phyloP scores from a whole-genome alignment of 306 rosid species.

The Luffa acutangula region DNA sequence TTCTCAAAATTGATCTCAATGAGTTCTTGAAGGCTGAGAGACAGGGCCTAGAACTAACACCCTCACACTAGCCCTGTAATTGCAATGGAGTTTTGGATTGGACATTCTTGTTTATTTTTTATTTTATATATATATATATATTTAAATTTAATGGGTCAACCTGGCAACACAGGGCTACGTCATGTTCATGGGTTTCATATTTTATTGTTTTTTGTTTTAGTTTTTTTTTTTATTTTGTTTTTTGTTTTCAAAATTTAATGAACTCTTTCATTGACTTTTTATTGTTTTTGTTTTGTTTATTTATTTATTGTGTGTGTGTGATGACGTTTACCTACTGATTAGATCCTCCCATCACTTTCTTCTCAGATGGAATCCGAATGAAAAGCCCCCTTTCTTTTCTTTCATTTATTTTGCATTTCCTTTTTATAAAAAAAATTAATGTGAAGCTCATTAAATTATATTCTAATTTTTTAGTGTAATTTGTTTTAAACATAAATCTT shows the following conservation, averaged over 20 bases:
- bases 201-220: neutral
- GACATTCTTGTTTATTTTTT: slow-evolving; percentile 24
- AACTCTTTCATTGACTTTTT: slow-evolving; percentile 47
- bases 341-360: slow-evolving; percentile 48
- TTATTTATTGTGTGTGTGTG: slow-evolving; percentile 13
- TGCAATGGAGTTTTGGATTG: slow-evolving; percentile 34
- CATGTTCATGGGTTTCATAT: slow-evolving; percentile 21
- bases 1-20: neutral
- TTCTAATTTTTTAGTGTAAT: no score
- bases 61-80: neutral
- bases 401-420: neutral
- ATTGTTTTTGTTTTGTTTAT: neutral
- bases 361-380: slow-evolving; percentile 46
- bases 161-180: slow-evolving; percentile 13
- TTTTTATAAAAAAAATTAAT: no score
- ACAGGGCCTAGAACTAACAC: neutral
- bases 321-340: slow-evolving; percentile 47
- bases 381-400: slow-evolving; percentile 31
- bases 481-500: no score
- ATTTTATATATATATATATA: neutral
- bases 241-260: slow-evolving; percentile 23
- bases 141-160: slow-evolving; percentile 39
- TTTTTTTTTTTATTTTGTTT: neutral
- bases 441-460: no score
- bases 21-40: neutral